Evolutionary conservation across 768 basidiomycete species (phyloP).

Genomic region (Mycena amicta): DNA sequence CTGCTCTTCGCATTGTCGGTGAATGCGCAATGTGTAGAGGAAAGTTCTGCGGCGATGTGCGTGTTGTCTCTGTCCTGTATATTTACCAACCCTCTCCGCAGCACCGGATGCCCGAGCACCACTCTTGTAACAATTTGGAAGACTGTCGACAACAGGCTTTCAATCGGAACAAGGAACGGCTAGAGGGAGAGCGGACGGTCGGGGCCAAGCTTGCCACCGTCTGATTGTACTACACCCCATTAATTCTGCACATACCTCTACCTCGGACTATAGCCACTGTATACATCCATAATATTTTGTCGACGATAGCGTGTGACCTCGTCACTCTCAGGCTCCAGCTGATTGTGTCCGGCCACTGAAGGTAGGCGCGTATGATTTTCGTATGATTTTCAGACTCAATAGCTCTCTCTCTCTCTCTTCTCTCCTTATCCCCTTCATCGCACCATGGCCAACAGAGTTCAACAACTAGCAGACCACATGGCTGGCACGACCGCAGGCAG

Average conservation of each 20-base stretch:
- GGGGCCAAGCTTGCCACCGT: conserved; percentile 85
- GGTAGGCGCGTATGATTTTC: neutral
- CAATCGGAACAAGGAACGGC: conserved; percentile 82
- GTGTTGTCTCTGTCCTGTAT: too few species aligned
- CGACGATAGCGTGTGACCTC: neutral
- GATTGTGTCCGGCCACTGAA: neutral
- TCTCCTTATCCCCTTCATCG: conserved; percentile 15
- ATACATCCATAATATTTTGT: neutral
- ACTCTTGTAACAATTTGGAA: conserved; percentile 80
- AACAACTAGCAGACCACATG: conserved; percentile 62
- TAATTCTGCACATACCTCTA: neutral
- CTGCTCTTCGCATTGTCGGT: conserved; percentile 82
- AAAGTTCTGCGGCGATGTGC: conserved; percentile 76
- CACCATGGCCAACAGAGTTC: conserved; percentile 59
- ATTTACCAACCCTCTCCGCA: too few species aligned
- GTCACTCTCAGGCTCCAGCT: neutral
- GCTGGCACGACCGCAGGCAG: conserved; percentile 18
- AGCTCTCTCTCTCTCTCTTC: conserved; percentile 2
- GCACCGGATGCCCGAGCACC: conserved; percentile 91
- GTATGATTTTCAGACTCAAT: neutral
- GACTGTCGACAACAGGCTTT: conserved; percentile 88
- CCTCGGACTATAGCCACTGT: neutral
- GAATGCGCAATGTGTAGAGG: conserved; percentile 79
- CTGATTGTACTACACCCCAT: conserved; percentile 30
- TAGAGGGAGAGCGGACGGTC: conserved; percentile 87